Evolutionary conservation across 306 rosid genomes (phyloP), one percentile per base, ranked within the genome.

Genomic region (Canavalia gladiata): DNA sequence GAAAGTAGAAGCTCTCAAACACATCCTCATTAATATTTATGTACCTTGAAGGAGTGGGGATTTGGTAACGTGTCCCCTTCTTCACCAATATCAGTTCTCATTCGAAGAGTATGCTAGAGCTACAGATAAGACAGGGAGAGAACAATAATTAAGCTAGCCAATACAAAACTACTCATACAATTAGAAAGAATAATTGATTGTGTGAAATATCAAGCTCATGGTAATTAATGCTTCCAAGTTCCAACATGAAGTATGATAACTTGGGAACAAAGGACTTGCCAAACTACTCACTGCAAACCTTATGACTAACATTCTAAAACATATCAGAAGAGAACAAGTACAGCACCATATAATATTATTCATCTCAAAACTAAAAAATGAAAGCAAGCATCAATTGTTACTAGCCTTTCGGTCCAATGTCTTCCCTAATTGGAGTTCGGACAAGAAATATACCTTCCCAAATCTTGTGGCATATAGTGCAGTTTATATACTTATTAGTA

Each of bases 11-110:
- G 13, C 13, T 68, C 49, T 28, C 13, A 52, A 41, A 79, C n/a
- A 83, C 49, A 67, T 62, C 34, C 79, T 49, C 68, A 56, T 29
- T 49, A 33, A 3, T 64, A 72, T 29, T 66, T 63, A 58, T 72
- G 69, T 87, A 94, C 99, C 99, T 91, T 81, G 70, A 95, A 88
- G 72, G 94, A 86, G 28, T n/a, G 71, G 18, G 76, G 58, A 70
- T 81, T 86, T 49, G 68, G 83, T 74, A 68, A 72, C 10, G 78
- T 25, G 56, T 70, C 93, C 73, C 25, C 87, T 30, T 35, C 85
- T 80, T 89, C 92, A 81, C 83, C 86, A 31, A 42, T 82, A 78
- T 84, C 92, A 55, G 89, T 87, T 84, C 97, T 90, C 98, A 95
- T 95, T 73, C 80, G 82, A 77, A 69, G 76, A 72, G 77, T 49